Percentiles rank a stretch among this genome's conserved stretches.
Conservation (phyloP, 2,329 filamentous ascomycete species). For the Colletotrichum nymphaeae region DNA sequence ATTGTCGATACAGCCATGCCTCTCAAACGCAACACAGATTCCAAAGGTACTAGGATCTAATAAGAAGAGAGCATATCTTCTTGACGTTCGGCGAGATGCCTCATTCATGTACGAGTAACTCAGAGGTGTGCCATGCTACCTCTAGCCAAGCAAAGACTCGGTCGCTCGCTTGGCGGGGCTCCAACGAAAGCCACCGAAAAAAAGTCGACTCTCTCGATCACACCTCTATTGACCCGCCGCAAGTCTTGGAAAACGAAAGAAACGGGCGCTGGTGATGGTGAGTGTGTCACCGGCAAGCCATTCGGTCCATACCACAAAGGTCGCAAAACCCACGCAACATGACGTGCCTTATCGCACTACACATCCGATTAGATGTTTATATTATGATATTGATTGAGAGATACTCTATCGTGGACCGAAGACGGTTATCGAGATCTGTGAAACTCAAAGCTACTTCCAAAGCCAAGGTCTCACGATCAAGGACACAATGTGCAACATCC, state of each 20-base stretch:
- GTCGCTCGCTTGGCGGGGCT: neutral
- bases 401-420: neutral
- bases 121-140: neutral
- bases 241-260: neutral
- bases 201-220: neutral
- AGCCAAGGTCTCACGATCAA: neutral
- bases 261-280: constrained; percentile 6
- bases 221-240: constrained; percentile 2
- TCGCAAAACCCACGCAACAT: neutral
- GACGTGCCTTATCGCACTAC: neutral
- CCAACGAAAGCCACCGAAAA: neutral
- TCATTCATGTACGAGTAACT: neutral
- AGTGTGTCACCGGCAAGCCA: constrained; percentile 9
- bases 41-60: neutral
- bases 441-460: neutral
- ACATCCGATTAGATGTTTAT: neutral
- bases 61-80: neutral
- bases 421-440: neutral
- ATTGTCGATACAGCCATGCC: neutral
- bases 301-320: neutral
- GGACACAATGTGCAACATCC: neutral
- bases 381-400: neutral
- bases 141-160: constrained; percentile 4
- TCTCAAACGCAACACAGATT: neutral
- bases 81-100: neutral